Base-by-base conservation (phyloP, 176 grass and related monocot genomes). In the Phoenix roebelenii region DNA sequence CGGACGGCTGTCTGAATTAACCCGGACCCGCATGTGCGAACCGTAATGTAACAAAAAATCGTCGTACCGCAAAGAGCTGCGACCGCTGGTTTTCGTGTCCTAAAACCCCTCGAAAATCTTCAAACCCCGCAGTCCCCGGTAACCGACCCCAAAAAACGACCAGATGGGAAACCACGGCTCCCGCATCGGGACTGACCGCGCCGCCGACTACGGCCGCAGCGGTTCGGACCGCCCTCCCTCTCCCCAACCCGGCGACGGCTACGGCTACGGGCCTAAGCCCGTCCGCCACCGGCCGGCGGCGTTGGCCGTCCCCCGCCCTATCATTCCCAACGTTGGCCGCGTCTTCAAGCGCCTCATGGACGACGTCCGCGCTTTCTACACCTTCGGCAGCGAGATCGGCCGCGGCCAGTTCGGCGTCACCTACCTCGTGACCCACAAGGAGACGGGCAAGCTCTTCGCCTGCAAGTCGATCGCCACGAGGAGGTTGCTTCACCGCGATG, bases 131-230 rank as follows among this genome's bases (percentile, higher is more conserved):
- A 6, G 28, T 0, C 9, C 35, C 35, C 35, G 9, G 35, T 14
- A 44, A 44, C 35, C 35, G 9, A 44, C 35, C 35, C 35, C 35
- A 14, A 3, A 44, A 44, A 0, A 44, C 1, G 35, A 44, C 10
- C 35, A 1, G 35, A 97, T 98, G 93, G 93, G 93, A 17, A 88
- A 92, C 78, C 84, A 81, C 39, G 55, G 62, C 24, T 92, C 87
- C 25, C 84, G 87, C 58, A 66, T 79, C 80, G 7, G 7, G 7
- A 12, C 9, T 2, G 9, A 1, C 35, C 32, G 77, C 57, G 72
- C 73, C 22, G 72, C 84, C 64, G 60, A 71, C 9, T 60, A 69
- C 9, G 55, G 56, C 17, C 30, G 64, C 56, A 3, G 20, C 15
- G 9, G 35, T 12, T n/a, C 32, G 52, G 49, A 39, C 17, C 67